These are phyloP conservation scores for Graphiopsis chlorocephala DNA, from an alignment of 2,329 filamentous ascomycete species.

Conservation along the genomic window DNA sequence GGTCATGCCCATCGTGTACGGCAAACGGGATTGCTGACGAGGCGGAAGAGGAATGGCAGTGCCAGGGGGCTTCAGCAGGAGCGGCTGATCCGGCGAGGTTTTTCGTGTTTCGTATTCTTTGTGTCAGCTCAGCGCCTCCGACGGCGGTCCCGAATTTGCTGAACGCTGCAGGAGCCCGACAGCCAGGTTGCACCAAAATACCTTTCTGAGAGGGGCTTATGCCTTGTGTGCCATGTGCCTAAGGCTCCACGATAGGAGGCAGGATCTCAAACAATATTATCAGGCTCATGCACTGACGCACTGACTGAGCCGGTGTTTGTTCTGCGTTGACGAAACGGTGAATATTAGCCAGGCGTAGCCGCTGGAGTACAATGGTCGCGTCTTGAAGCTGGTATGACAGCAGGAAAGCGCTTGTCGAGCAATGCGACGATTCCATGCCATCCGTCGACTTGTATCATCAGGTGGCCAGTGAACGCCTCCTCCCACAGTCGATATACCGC, in stretches of 20 bases:
- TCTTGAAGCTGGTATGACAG: not conserved
- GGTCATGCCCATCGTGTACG: not conserved
- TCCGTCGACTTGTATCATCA: not conserved
- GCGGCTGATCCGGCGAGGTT: conserved; percentile 7
- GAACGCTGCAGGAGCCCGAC: conserved; percentile 8
- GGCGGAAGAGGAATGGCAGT: not conserved
- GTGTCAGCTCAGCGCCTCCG: not conserved
- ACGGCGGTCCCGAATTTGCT: not conserved
- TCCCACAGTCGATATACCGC: not conserved
- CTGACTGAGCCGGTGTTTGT: not conserved
- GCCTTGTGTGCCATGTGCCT: conserved; percentile 16
- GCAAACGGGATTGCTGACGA: conserved; percentile 1
- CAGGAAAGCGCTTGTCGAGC: not conserved
- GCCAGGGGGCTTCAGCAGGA: not conserved
- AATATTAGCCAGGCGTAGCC: not conserved
- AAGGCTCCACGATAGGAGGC: conserved; percentile 1
- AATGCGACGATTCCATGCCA: not conserved
- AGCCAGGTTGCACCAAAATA: conserved; percentile 7
- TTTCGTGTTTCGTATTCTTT: conserved; percentile 2
- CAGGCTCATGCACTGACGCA: conserved; percentile 3
- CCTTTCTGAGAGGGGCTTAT: not conserved
- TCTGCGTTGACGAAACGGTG: not conserved
- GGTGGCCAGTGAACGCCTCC: not conserved
- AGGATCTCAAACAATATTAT: not conserved
- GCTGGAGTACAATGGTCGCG: not conserved